Evolutionary conservation across 2,329 filamentous ascomycete genomes (phyloP), one percentile per base, ranked within the genome.

Genomic region (Proliferodiscus dingleyae): DNA sequence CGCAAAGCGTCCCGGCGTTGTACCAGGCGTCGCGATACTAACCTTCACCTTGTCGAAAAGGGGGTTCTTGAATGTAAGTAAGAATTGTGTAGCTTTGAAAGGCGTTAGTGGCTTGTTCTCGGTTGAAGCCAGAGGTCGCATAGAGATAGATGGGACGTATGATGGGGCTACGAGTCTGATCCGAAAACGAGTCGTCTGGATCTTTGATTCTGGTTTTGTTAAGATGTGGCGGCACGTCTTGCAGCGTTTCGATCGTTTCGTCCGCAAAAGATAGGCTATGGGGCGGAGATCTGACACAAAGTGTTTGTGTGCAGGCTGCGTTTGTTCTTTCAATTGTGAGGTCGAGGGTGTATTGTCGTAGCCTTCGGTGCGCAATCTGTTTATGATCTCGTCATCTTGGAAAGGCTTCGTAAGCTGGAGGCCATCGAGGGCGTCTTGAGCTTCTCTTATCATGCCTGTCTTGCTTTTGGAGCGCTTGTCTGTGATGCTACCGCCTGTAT

Each of bases 201-300:
- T 83, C 66, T 97, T 98, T 48, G 83, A 80, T 67, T 98, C 93
- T 11, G 91, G 93, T 64, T 95, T 94, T 50, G 89, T 87, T 57
- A 98, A 85, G 62, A 97, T 96, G 69, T 97, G 91, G 10, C 93
- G 85, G 68, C 93, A 98, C 9, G 84, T 78, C 41, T 88, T 85
- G 66, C 93, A 98, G 37, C 93, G 87, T 69, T 96, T 97, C 16
- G 89, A 89, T 29, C 91, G 85, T 63, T 96, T 96, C 0, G 91
- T 95, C 46, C 89, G 84, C 11, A 98, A 79, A 2, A 94, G 77
- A 13, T 87, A 85, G 0, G 90, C 84, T 11, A 90, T 77, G 0
- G 93, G 93, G 22, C 88, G 83, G 4, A 97, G 78, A 16, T 91
- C 80, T 43, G 83, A 77, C 2, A 79, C 68, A 61, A 93, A 90